Conservation (phyloP, 192 early-diverging fungal species). For the Coemansia sp. region DNA sequence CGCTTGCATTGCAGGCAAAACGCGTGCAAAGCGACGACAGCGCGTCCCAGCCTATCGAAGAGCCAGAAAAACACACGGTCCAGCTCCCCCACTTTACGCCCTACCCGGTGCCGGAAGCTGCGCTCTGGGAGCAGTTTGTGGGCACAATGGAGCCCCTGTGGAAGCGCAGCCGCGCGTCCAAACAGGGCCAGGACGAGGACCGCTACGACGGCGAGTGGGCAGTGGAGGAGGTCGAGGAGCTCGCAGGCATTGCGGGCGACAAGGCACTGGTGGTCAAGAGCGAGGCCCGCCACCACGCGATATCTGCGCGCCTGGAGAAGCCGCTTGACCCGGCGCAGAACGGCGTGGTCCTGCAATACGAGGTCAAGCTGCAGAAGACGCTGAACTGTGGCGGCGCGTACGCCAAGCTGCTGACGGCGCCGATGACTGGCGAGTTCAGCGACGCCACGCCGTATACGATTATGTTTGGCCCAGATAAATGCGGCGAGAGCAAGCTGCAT, state of each 20-base stretch:
- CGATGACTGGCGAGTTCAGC: slow-evolving; percentile 1
- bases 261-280: slow-evolving; percentile 77
- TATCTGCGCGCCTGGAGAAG: slow-evolving; percentile 68
- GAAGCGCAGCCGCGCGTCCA: slow-evolving; percentile 35
- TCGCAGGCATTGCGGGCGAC: slow-evolving; percentile 65
- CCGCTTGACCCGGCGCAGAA: slow-evolving; percentile 74
- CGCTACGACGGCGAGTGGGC: slow-evolving; percentile 78
- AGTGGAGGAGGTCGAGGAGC: slow-evolving; percentile 66
- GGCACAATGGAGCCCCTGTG: slow-evolving; percentile 15
- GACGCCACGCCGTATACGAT: slow-evolving; percentile 84
- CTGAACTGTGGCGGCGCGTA: slow-evolving; percentile 90
- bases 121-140: slow-evolving; percentile 49
- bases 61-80: slow-evolving; percentile 3
- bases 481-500: slow-evolving; percentile 92
- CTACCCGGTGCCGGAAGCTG: slow-evolving; percentile 23
- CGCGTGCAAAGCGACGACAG: slow-evolving; percentile 6
- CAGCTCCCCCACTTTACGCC: slow-evolving; percentile 29
- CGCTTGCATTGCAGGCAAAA: slow-evolving; percentile 24
- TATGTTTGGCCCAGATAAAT: slow-evolving; percentile 96
- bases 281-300: slow-evolving; percentile 82
- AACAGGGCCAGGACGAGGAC: slow-evolving; percentile 25
- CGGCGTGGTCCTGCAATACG: slow-evolving; percentile 81
- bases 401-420: slow-evolving; percentile 64
- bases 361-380: slow-evolving; percentile 74
- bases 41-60: neutral